Conservation (phyloP, 2,329 filamentous ascomycete genomes). For the Neofusicoccum kwambonambiense region DNA sequence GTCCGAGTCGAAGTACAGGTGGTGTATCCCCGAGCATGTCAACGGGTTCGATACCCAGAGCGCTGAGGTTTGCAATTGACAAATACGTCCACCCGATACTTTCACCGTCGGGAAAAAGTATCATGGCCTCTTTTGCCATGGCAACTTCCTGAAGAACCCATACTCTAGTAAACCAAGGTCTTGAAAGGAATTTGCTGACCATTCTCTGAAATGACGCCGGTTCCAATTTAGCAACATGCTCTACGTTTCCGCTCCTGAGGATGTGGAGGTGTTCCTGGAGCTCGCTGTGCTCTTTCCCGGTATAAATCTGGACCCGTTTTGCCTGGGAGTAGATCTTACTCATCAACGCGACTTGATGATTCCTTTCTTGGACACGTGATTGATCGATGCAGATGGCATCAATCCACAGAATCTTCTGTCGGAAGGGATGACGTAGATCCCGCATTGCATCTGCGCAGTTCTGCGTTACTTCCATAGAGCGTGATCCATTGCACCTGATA, state of each 20-base stretch:
- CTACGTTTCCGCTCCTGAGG: neutral
- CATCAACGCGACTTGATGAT: neutral
- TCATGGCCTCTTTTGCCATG: too few species aligned
- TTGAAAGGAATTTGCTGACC: too few species aligned
- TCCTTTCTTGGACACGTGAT: neutral
- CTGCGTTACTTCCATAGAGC: neutral
- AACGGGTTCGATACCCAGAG: too few species aligned
- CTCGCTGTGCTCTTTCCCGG: neutral
- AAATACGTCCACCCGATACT: too few species aligned
- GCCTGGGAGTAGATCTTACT: neutral
- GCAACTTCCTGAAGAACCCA: too few species aligned
- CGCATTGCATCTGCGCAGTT: neutral
- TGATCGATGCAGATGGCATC: neutral
- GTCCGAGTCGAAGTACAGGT: too few species aligned
- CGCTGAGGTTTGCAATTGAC: too few species aligned
- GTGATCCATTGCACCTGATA: neutral
- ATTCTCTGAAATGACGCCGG: too few species aligned
- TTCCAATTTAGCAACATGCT: too few species aligned
- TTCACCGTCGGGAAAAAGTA: too few species aligned
- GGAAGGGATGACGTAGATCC: neutral
- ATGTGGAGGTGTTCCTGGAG: neutral
- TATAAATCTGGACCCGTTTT: neutral
- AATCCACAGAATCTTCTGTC: neutral
- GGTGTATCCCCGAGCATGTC: too few species aligned
- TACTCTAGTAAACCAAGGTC: too few species aligned